Evolutionary conservation across 805 yeast genomes (phyloP).

Genomic region (Yamadazyma tumulicola): DNA sequence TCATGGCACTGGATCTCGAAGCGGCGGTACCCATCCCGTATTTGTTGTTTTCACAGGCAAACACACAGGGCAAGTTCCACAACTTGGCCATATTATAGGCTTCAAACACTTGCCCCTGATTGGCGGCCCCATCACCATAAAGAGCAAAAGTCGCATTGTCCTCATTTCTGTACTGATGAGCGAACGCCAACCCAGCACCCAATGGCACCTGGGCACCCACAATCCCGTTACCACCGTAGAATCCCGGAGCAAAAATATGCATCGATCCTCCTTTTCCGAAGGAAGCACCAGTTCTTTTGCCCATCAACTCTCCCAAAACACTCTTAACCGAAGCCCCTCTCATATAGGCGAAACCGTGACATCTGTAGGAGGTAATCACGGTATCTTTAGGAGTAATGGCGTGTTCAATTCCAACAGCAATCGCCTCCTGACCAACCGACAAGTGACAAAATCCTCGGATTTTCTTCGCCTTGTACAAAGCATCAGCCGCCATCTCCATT

Average conservation of each 20-base stretch:
- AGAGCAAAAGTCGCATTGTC: slow-evolving; percentile 76
- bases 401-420: slow-evolving; percentile 96
- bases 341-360: slow-evolving; percentile 97
- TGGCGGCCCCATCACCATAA: slow-evolving; percentile 99
- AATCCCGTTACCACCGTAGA: slow-evolving; percentile 99
- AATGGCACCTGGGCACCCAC: slow-evolving; percentile 99
- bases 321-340: slow-evolving; percentile 91
- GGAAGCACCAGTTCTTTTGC: slow-evolving; percentile 91
- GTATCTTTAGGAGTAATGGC: slow-evolving; percentile 85
- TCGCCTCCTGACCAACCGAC: slow-evolving; percentile 97
- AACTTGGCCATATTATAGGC: slow-evolving; percentile 98
- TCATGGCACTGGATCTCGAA: slow-evolving; percentile 91
- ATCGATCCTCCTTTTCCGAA: slow-evolving; percentile 99
- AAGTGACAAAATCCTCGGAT: slow-evolving; percentile 99
- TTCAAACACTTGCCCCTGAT: slow-evolving; percentile 99
- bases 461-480: slow-evolving; percentile 95
- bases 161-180: slow-evolving; percentile 89
- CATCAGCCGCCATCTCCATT: slow-evolving; percentile 99
- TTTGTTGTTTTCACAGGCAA: slow-evolving; percentile 98
- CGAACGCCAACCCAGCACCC: slow-evolving; percentile 98
- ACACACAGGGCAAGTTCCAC: slow-evolving; percentile 93
- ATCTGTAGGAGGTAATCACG: slow-evolving; percentile 94
- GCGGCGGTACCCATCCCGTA: slow-evolving; percentile 99
- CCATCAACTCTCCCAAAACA: slow-evolving; percentile 95
- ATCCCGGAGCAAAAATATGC: slow-evolving; percentile 96